Evolutionary conservation across 805 yeast genomes (phyloP).

Genomic region (Candida yuanshanica): DNA sequence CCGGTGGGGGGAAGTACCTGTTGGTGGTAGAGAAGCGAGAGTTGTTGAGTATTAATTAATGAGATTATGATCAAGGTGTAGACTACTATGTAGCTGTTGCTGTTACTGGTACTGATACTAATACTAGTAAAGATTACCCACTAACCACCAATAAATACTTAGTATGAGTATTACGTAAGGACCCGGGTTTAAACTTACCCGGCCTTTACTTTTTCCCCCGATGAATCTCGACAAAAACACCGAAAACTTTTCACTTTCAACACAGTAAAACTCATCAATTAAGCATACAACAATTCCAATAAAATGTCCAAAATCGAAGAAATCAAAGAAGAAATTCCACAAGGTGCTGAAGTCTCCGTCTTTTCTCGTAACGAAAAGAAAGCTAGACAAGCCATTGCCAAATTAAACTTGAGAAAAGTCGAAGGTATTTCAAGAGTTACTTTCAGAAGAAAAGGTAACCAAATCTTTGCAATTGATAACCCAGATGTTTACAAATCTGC

Average conservation of each 20-base stretch:
- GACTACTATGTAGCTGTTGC: too few species aligned
- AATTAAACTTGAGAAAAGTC: slow-evolving; percentile 84
- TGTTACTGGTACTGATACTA: too few species aligned
- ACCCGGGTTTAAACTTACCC: not conserved
- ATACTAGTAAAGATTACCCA: too few species aligned
- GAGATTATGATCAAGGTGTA: too few species aligned
- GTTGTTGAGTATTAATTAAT: slow-evolving; percentile 8
- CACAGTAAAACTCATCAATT: not conserved
- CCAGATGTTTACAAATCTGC: slow-evolving; percentile 97
- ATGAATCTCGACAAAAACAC: slow-evolving; percentile 1
- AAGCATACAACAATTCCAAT: not conserved
- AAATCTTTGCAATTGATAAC: slow-evolving; percentile 81
- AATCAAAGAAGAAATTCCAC: slow-evolving; percentile 52
- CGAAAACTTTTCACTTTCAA: slow-evolving; percentile 2
- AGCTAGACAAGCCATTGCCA: slow-evolving; percentile 85
- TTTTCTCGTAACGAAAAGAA: slow-evolving; percentile 90
- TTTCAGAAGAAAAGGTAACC: slow-evolving; percentile 88
- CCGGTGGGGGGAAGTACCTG: slow-evolving; percentile 45
- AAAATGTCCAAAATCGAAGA: slow-evolving; percentile 31
- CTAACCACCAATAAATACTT: too few species aligned
- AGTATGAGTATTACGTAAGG: too few species aligned
- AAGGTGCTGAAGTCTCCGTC: slow-evolving; percentile 77
- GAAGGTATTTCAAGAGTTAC: slow-evolving; percentile 94
- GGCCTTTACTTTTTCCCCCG: slow-evolving; percentile 1
- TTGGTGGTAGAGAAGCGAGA: slow-evolving; percentile 50